These are phyloP conservation scores for Schizophyllum commune DNA, from an alignment of 1,284 basidiomycete species.

Conservation along the genomic window DNA sequence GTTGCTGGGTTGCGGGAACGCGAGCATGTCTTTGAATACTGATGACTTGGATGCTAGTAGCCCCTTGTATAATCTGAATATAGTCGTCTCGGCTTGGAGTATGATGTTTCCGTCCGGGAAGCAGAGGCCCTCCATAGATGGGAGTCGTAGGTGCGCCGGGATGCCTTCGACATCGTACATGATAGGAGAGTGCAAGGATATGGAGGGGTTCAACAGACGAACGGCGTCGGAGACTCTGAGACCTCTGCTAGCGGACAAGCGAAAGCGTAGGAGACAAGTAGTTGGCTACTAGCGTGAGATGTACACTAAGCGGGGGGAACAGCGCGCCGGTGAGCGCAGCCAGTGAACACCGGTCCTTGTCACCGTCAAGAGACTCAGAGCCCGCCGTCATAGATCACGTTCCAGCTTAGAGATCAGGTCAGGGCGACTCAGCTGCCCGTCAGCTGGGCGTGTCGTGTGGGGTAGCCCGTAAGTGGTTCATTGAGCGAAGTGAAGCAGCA, in stretches of 20 bases:
- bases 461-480: background rate
- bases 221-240: too few species aligned
- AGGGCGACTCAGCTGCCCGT: background rate
- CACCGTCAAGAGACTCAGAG: background rate
- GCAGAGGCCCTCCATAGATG: background rate
- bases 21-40: constrained; percentile 12
- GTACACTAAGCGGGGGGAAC: too few species aligned
- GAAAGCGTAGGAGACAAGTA: background rate
- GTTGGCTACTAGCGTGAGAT: too few species aligned
- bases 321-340: background rate
- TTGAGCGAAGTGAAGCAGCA: too few species aligned
- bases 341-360: background rate
- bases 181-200: background rate
- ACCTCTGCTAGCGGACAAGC: background rate
- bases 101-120: constrained; percentile 10
- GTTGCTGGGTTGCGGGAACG: constrained; percentile 8
- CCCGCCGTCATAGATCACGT: background rate
- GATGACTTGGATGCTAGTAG: constrained; percentile 5
- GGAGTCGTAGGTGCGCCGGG: background rate
- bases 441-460: background rate
- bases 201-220: background rate
- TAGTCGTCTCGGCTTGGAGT: constrained; percentile 8
- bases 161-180: background rate
- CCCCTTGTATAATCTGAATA: constrained; percentile 9
- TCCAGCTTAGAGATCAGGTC: background rate